These are phyloP conservation scores for Psidium guajava DNA, from an alignment of 345 rosid genomes.

Conservation along the genomic window DNA sequence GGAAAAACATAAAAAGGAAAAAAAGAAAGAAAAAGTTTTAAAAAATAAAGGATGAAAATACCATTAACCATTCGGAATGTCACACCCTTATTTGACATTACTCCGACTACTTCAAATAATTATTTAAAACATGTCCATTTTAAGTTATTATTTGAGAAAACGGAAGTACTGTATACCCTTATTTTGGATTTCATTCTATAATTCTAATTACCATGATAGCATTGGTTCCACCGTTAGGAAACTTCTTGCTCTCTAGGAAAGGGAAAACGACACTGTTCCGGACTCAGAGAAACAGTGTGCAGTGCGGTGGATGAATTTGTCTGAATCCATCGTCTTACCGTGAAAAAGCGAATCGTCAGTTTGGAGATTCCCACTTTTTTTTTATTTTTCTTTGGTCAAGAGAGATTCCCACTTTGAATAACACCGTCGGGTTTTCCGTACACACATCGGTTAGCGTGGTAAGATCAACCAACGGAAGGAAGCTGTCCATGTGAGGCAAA, in stretches of 20 bases:
- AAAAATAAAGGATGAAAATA: too few species aligned
- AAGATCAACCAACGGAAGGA: neutral
- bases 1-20: too few species aligned
- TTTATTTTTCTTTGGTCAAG: too few species aligned
- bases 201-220: neutral
- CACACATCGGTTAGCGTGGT: neutral
- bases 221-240: neutral
- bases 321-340: neutral
- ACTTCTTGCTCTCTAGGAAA: neutral
- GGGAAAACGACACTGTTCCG: neutral
- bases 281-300: neutral
- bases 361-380: neutral
- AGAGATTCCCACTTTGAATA: neutral
- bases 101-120: too few species aligned
- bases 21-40: too few species aligned
- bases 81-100: too few species aligned
- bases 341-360: neutral
- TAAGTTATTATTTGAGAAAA: too few species aligned
- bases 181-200: too few species aligned
- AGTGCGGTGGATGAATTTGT: neutral
- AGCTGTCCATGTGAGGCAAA: neutral
- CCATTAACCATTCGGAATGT: too few species aligned
- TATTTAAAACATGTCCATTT: too few species aligned
- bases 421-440: neutral
- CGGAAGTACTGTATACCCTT: too few species aligned